Evolutionary conservation across 441 rosid species (phyloP).

Genomic region (Bocquillonia castaneifolia): DNA sequence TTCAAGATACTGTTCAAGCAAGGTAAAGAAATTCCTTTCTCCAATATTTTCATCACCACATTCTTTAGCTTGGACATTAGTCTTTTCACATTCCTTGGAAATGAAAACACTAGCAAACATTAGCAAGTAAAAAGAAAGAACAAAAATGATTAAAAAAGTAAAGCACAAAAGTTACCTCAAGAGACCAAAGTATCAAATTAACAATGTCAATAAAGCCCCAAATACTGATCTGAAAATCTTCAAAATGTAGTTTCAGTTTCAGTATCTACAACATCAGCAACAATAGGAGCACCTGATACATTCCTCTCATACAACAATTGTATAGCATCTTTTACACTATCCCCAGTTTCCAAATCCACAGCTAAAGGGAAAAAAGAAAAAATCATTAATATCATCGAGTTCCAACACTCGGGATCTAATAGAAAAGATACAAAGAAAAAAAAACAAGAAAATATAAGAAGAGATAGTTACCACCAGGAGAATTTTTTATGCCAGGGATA

Average conservation of each 20-base stretch:
- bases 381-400: background rate
- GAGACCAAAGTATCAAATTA: constrained; percentile 39
- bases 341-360: constrained; percentile 34
- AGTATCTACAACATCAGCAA: constrained; percentile 32
- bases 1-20: constrained; percentile 37
- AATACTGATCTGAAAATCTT: constrained; percentile 32
- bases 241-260: constrained; percentile 16
- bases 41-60: constrained; percentile 9
- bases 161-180: constrained; percentile 22
- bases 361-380: constrained; percentile 6
- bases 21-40: constrained; percentile 23
- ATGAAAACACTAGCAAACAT: no score
- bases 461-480: constrained; percentile 26
- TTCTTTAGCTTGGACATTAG: background rate
- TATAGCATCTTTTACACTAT: constrained; percentile 34
- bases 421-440: background rate
- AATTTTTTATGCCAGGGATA: constrained; percentile 36
- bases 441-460: background rate
- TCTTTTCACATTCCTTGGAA: constrained; percentile 29
- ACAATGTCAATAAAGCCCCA: constrained; percentile 41
- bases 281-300: constrained; percentile 41
- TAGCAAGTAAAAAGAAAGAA: background rate
- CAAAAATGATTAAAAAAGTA: no score
- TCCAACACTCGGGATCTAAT: background rate
- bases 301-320: constrained; percentile 33